Percentiles rank a stretch among this genome's conserved stretches.
These are phyloP conservation scores for Phytophthora megakarya DNA, from an alignment of 352 stramenopile genomes.

Conservation along the genomic window DNA sequence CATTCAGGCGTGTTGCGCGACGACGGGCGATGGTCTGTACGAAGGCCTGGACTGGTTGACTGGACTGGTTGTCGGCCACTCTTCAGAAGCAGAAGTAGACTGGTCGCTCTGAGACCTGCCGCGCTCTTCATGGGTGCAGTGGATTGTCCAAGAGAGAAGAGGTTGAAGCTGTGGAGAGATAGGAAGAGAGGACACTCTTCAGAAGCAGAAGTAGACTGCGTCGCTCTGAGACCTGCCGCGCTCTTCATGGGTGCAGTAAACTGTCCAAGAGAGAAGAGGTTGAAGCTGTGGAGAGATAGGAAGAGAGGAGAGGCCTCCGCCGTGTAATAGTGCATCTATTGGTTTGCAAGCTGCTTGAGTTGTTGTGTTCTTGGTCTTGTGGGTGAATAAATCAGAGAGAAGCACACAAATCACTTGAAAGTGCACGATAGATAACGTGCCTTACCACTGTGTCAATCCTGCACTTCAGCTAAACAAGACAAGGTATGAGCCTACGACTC, in stretches of 20 bases:
- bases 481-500: slow-evolving; percentile 42
- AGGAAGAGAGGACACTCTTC: slow-evolving; percentile 59
- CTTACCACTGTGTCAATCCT: slow-evolving; percentile 12
- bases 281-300: slow-evolving; percentile 29
- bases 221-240: slow-evolving; percentile 9
- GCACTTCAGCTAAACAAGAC: neutral
- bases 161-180: slow-evolving; percentile 27
- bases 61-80: too few relatives aligned
- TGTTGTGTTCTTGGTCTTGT: neutral
- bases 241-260: too few relatives aligned
- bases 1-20: slow-evolving; percentile 99
- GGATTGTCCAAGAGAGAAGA: slow-evolving; percentile 20
- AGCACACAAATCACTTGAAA: slow-evolving; percentile 24
- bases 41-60: slow-evolving; percentile 99
- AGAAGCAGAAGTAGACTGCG: slow-evolving; percentile 77
- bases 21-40: slow-evolving; percentile 98
- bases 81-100: slow-evolving; percentile 85
- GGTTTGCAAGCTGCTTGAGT: slow-evolving; percentile 28
- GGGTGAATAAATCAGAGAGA: neutral
- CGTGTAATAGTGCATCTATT: slow-evolving; percentile 51
- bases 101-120: slow-evolving; percentile 3
- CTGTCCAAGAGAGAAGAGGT: slow-evolving; percentile 20
- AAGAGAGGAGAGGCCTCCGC: slow-evolving; percentile 26
- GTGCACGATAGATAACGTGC: slow-evolving; percentile 24
- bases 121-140: too few relatives aligned